phyloP scores from a whole-genome alignment of 1,284 basidiomycete genomes.

The Moniliella sp. region DNA sequence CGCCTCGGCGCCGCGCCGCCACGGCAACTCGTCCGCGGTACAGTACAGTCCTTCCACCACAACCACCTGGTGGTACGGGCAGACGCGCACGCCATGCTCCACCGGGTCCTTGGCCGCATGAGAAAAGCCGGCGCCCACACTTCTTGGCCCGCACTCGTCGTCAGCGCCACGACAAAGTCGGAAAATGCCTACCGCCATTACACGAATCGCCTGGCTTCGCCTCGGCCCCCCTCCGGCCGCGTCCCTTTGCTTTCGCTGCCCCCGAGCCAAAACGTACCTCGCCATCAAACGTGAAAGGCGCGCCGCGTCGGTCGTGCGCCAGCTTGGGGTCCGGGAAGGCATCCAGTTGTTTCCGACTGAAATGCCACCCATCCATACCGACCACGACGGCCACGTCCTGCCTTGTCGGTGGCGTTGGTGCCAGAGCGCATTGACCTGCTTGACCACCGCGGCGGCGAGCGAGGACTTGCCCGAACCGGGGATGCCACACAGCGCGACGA shows the following conservation, averaged over 20 bases:
- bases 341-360: constrained; percentile 40
- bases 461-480: constrained; percentile 66
- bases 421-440: constrained; percentile 10
- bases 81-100: constrained; percentile 39
- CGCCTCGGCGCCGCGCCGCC: constrained; percentile 46
- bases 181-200: constrained; percentile 9
- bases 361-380: constrained; percentile 66
- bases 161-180: constrained; percentile 8
- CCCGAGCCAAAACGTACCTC: constrained; percentile 2
- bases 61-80: constrained; percentile 49
- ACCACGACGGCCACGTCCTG: constrained; percentile 42
- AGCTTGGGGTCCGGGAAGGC: constrained; percentile 42
- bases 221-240: not conserved
- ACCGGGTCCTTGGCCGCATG: constrained; percentile 43
- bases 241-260: not conserved
- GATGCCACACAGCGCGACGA: constrained; percentile 56
- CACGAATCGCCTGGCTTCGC: not conserved
- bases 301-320: constrained; percentile 21
- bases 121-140: constrained; percentile 43
- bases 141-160: not conserved
- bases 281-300: constrained; percentile 28
- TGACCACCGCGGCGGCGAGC: constrained; percentile 43
- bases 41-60: constrained; percentile 67
- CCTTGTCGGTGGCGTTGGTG: not conserved
- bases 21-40: constrained; percentile 49